Evolutionary conservation across 768 basidiomycete species (phyloP), one percentile per base, ranked within the genome.

Genomic region (Suillus subaureus): DNA sequence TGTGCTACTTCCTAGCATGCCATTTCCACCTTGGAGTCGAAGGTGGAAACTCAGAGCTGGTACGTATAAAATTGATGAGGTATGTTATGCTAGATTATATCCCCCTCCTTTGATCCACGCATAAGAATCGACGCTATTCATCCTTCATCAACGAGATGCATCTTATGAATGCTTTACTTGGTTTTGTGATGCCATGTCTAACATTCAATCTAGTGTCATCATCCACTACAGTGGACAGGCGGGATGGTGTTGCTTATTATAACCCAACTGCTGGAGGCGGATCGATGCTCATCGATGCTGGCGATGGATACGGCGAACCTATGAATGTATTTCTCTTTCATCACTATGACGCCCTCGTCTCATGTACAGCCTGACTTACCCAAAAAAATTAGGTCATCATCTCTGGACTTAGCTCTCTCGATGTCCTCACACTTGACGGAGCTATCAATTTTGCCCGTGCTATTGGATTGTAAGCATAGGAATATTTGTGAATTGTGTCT

Each of bases 391-490:
- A 84, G 83, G 81, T 91, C 55, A 89, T 92, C 67, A 83, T 91
- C 63, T 91, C 90, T 2, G 88, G 84, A 0, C 69, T 82, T 49
- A 90, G 89, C 70, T 88, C 87, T 9, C 76, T 85, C 0, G 77
- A 26, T 0, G 85, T 90, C 18, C 81, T 90, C 61, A 87, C 84
- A 0, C 81, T 87, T 62, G 68, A 74, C 33, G 89, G 89, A 0
- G 71, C 89, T 58, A 51, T 87, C 54, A 89, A 88, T 69, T 90
- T 81, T 70, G 89, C 87, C 0, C 80, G 74, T 40, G 83, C 88
- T 5, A 83, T 90, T 62, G 88, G 87, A 18, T 89, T 89, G 89
- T 90, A 69, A 67, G 83, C 76, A 16, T 31, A 51, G 13, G 37
- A 61, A 45, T 33, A 43, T 35, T 16, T 45, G 16, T 33, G 26